Base-by-base conservation (phyloP, 495 filamentous ascomycete species). In the Evernia prunastri region DNA sequence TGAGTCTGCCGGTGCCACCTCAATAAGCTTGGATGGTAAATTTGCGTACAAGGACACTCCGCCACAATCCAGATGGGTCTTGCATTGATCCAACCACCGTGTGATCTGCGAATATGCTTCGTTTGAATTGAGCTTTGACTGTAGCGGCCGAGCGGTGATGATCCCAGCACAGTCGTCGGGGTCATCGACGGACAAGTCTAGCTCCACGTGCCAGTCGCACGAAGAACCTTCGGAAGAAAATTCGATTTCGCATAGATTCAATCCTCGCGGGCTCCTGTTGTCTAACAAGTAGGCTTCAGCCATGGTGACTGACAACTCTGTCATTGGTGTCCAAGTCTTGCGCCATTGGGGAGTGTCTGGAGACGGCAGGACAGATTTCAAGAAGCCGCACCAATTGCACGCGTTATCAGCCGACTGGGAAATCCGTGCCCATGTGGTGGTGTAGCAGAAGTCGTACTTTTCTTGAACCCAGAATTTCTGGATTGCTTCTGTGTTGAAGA, bases 401-500 rank as follows among this genome's bases (percentile, higher is more conserved):
- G 33, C 61, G 35, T 56, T 63, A 3, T 31, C 7, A n/a, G 45
- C 49, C 17, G 61, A 63, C 51, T 56, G 49, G 17, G 39, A 11
- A 40, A 63, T 43, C 27, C 27, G 61, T 31, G 10, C 33, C 61
- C 61, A 57, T 54, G 49, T 63, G 29, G 61, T 63, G 35, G 47
- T 53, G 61, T 63, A 63, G 9, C 42, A 40, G 51, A 63, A 63
- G 49, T 53, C 61, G 25, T 27, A 43, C 49, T n/a, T 63, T 29
- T 63, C 37, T 43, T 57, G 33, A 6, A 23, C 23, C 61, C 61
- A 63, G 33, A 63, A 63, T 7, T 63, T 39, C 15, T 63, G 42
- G 51, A 63, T 39, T 13, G 47, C 51, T 43, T 63, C 36, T 23
- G 61, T 63, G n/a, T 63, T 56, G 61, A 63, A 63, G 20, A 63